Percentiles rank a stretch among this genome's conserved stretches.
Conservation (phyloP, 1,139 yeast species). For the Kodamaea anthophila region DNA sequence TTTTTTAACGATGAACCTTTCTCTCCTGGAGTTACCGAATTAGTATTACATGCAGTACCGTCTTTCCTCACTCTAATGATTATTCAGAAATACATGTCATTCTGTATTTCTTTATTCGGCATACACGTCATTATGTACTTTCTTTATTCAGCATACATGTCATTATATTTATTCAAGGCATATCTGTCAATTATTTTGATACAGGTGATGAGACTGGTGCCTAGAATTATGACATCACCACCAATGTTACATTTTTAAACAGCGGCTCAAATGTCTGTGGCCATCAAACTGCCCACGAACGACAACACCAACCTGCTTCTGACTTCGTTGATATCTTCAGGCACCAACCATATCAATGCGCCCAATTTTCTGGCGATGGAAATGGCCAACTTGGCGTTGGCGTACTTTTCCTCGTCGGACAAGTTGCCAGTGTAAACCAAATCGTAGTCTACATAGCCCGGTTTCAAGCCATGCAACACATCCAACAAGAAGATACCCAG, state of each 20-base stretch:
- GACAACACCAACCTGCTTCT: slow-evolving; percentile 90
- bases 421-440: slow-evolving; percentile 72
- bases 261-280: slow-evolving; percentile 15
- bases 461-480: slow-evolving; percentile 86
- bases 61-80: too few relatives aligned
- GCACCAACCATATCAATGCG: slow-evolving; percentile 96
- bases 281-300: slow-evolving; percentile 92
- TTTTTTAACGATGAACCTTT: too few relatives aligned
- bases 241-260: too few relatives aligned
- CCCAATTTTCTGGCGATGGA: slow-evolving; percentile 98
- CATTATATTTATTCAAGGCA: background rate
- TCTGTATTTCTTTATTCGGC: too few relatives aligned
- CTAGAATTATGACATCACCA: too few relatives aligned
- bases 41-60: too few relatives aligned
- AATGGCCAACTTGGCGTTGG: slow-evolving; percentile 93
- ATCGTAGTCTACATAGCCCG: slow-evolving; percentile 95
- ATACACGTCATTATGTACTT: too few relatives aligned
- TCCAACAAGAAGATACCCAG: slow-evolving; percentile 81
- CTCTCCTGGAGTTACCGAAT: too few relatives aligned
- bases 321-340: slow-evolving; percentile 97
- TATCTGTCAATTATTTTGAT: background rate
- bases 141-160: too few relatives aligned
- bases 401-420: slow-evolving; percentile 75
- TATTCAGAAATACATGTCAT: too few relatives aligned
- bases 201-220: too few relatives aligned